phyloP scores from a whole-genome alignment of 768 basidiomycete genomes.

The Russula dissimulans region DNA sequence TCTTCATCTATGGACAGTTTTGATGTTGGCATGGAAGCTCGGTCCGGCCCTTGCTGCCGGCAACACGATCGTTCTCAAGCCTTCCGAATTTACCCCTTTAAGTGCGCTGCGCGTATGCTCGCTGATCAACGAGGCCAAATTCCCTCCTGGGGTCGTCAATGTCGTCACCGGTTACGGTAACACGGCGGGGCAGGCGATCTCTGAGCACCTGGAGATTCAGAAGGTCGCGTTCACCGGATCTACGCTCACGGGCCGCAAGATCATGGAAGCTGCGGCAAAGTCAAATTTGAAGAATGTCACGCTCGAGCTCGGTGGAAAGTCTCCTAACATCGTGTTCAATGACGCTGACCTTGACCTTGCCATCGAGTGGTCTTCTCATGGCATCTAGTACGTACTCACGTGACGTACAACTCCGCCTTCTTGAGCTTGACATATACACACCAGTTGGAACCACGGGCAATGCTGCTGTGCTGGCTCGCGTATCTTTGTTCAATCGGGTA shows the following conservation, averaged over 20 bases:
- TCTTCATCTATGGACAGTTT: slow-evolving; percentile 23
- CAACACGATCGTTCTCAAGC: slow-evolving; percentile 53
- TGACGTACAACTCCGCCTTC: too few species aligned
- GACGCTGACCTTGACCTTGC: slow-evolving; percentile 52
- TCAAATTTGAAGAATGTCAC: slow-evolving; percentile 63
- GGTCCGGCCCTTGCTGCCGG: slow-evolving; percentile 58
- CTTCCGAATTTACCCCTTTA: slow-evolving; percentile 56
- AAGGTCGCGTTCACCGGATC: slow-evolving; percentile 73
- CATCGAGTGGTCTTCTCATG: slow-evolving; percentile 47
- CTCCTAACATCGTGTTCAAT: slow-evolving; percentile 51
- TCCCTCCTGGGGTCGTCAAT: slow-evolving; percentile 58
- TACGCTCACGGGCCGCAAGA: slow-evolving; percentile 51
- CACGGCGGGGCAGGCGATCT: slow-evolving; percentile 48
- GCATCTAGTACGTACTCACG: slow-evolving; percentile 40
- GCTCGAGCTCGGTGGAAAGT: slow-evolving; percentile 71
- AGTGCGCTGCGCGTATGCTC: slow-evolving; percentile 39
- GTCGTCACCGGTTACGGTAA: slow-evolving; percentile 46
- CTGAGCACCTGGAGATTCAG: slow-evolving; percentile 46
- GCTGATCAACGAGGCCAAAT: slow-evolving; percentile 47
- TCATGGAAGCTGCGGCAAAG: slow-evolving; percentile 50
- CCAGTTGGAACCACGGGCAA: slow-evolving; percentile 67
- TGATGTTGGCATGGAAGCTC: slow-evolving; percentile 53
- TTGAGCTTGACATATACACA: not conserved
- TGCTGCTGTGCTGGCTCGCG: slow-evolving; percentile 74
- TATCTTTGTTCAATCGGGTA: slow-evolving; percentile 67